Percentiles rank a stretch among this genome's conserved stretches.
phyloP scores from a whole-genome alignment of 768 basidiomycete species.

The Cyclocybe aegerita region DNA sequence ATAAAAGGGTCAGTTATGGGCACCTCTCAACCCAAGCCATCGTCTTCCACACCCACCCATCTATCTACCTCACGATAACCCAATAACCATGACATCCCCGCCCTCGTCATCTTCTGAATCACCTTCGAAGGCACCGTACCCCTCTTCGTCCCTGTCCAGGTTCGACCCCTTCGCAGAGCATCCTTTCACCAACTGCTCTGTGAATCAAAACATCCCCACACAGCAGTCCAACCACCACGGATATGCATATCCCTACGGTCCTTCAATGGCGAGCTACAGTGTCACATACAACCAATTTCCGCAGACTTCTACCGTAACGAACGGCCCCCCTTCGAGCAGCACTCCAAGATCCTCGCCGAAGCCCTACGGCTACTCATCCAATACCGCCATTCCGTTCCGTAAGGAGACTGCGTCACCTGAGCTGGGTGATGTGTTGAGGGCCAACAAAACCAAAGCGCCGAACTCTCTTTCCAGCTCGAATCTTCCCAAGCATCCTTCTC shows the following conservation, averaged over 20 bases:
- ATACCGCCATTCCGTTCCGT: slow-evolving; percentile 7
- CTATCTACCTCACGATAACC: background rate
- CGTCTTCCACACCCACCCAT: background rate
- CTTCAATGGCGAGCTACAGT: slow-evolving; percentile 3
- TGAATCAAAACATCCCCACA: slow-evolving; percentile 7
- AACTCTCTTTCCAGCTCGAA: background rate
- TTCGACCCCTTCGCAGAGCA: slow-evolving; percentile 31
- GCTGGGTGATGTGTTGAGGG: slow-evolving; percentile 15
- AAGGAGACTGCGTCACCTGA: slow-evolving; percentile 19
- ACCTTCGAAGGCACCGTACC: slow-evolving; percentile 15
- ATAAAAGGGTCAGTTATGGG: no score
- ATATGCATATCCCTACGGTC: slow-evolving; percentile 14
- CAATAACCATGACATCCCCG: slow-evolving; percentile 12
- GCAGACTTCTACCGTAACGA: background rate
- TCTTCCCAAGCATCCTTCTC: slow-evolving; percentile 1
- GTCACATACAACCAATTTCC: slow-evolving; percentile 1
- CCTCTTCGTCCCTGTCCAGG: slow-evolving; percentile 16
- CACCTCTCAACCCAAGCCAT: background rate
- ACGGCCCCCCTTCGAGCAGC: background rate
- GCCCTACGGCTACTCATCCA: slow-evolving; percentile 5
- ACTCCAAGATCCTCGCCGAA: slow-evolving; percentile 7
- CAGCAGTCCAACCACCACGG: background rate
- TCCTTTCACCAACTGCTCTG: slow-evolving; percentile 29
- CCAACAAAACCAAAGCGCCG: slow-evolving; percentile 5
- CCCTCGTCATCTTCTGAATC: slow-evolving; percentile 18